A percentile compares a stretch with the other conserved stretches of the same genome.
Evolutionary conservation across 2,329 filamentous ascomycete species (phyloP).

Genomic region (Chaetomiaceae sp.): DNA sequence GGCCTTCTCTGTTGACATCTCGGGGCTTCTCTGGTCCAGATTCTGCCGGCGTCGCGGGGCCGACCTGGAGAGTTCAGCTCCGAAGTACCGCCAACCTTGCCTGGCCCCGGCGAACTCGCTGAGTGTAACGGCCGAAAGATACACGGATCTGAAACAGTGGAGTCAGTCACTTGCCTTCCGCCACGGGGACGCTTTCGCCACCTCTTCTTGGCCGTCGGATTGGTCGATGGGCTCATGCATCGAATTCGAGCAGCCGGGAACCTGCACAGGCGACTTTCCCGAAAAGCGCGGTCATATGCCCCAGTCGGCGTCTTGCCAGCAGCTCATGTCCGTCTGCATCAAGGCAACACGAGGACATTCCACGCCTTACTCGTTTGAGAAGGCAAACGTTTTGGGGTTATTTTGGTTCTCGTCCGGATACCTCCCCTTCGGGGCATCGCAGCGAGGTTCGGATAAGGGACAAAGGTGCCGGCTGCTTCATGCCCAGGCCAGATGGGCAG

Average conservation of each 20-base stretch:
- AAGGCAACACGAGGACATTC: conserved; percentile 27
- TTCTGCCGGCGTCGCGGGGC: conserved; percentile 5
- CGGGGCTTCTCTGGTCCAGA: neutral
- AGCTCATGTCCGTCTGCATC: conserved; percentile 32
- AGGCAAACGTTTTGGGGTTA: conserved; percentile 4
- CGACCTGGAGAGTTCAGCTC: conserved; percentile 5
- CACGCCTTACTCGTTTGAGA: conserved; percentile 20
- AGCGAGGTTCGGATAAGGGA: conserved; percentile 11
- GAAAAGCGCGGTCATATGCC: conserved; percentile 21
- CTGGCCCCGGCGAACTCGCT: conserved; percentile 14
- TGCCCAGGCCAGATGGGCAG: neutral
- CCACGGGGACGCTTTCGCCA: conserved; percentile 16
- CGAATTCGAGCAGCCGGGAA: conserved; percentile 35
- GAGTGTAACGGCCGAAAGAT: conserved; percentile 29
- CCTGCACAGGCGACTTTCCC: conserved; percentile 36
- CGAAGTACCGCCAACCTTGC: conserved; percentile 12
- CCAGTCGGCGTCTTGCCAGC: conserved; percentile 25
- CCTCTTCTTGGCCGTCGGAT: conserved; percentile 22
- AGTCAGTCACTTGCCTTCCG: conserved; percentile 17
- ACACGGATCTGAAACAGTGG: conserved; percentile 31
- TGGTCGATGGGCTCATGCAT: conserved; percentile 28
- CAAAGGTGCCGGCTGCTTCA: neutral
- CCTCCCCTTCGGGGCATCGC: neutral
- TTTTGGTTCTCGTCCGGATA: conserved; percentile 4
- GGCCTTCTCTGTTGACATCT: neutral